A percentile compares a stretch with the other conserved stretches of the same genome.
Conservation (phyloP, 2,329 filamentous ascomycete genomes). For the Furcasterigmium furcatum region DNA sequence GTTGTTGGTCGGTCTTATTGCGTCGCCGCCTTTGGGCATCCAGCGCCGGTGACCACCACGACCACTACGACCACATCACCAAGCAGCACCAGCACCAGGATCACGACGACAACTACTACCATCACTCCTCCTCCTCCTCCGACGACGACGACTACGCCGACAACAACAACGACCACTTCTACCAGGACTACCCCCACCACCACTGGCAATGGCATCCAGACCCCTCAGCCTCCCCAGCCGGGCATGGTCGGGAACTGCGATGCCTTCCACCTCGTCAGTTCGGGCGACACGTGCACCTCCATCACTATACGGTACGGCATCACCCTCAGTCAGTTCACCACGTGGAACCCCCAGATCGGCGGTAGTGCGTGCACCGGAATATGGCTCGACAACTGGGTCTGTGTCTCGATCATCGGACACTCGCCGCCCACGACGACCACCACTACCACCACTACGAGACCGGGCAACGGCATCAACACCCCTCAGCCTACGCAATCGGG, state of each 20-base stretch:
- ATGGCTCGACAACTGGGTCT: constrained; percentile 5
- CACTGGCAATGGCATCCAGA: constrained; percentile 8
- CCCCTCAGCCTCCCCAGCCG: constrained; percentile 3
- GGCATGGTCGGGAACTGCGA: too few species aligned
- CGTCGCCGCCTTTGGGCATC: constrained; percentile 2
- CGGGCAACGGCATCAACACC: constrained; percentile 19
- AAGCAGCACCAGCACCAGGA: constrained; percentile 9
- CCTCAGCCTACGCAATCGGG: constrained; percentile 21
- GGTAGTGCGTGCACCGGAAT: constrained; percentile 3
- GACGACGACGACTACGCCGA: too few species aligned
- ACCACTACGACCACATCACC: too few species aligned
- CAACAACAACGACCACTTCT: too few species aligned
- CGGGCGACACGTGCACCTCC: constrained; percentile 14
- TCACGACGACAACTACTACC: too few species aligned
- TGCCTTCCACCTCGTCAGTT: constrained; percentile 12
- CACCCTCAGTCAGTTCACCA: constrained; percentile 14
- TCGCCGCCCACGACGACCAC: neutral
- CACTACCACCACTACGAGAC: neutral
- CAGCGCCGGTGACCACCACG: neutral
- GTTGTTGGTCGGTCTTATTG: too few species aligned
- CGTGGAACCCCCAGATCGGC: constrained; percentile 5
- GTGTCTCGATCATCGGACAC: constrained; percentile 3
- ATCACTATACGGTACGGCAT: constrained; percentile 14
- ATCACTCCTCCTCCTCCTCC: too few species aligned
- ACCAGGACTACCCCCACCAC: too few species aligned